Base-by-base conservation (phyloP, 345 rosid genomes). In the Populus pruinosa region DNA sequence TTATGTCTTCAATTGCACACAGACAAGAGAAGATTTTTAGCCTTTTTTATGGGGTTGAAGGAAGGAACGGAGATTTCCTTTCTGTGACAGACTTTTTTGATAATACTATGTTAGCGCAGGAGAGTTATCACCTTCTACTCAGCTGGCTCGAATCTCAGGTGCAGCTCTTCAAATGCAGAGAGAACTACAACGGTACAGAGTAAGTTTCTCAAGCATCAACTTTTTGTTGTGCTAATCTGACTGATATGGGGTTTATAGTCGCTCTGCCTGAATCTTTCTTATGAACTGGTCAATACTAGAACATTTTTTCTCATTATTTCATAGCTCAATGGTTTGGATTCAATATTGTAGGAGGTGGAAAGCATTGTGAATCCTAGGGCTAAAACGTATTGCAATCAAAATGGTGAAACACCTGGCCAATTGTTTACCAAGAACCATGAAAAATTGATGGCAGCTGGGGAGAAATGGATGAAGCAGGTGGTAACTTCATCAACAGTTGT, bases 1-100 rank as follows among this genome's bases (percentile, higher is more conserved):
- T 72, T 1, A 39, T 74, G 77, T 4, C 8, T 36, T 83, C 83
- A 59, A 76, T 81, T n/a, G n/a, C 21, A 18, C 47, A 73, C 21
- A 71, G 84, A 0, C 81, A 77, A 56, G 81, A 79, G 23, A 64
- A 61, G 23, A 21, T 61, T 61, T 23, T 61, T 23, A 61, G 65
- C n/a, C 65, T 61, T 61, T 18, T 18, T 5, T 61, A 18, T 21
- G 65, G 25, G 23, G 31, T 61, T 61, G 25, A 61, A 16, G 65
- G 12, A 23, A 61, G 18, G 27, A 61, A 10, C 8, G 18, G n/a
- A 2, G 10, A 21, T 2, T 4, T 23, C 10, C 6, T 23, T 23
- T 61, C 65, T 20, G 11, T 5, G 5, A 61, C 27, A 20, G 65
- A 61, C 8, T 0, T 0, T 2, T 20, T 8, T 21, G 65, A 25